Conservation (phyloP, 1,284 basidiomycete species). For the Sanguinoderma infundibulare region DNA sequence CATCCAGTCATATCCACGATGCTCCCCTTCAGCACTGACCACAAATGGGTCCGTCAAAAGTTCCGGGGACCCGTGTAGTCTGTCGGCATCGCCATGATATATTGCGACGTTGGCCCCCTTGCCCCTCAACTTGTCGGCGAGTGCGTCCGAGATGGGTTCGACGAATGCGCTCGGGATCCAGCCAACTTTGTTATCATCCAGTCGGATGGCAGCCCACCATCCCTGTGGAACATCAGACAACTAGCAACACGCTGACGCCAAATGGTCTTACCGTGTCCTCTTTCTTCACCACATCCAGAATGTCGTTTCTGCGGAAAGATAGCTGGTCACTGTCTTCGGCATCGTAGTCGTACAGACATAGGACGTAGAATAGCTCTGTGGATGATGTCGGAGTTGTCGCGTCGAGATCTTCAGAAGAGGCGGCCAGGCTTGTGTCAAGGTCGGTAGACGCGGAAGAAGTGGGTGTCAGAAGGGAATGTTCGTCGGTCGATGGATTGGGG, state of each 20-base stretch:
- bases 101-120: conserved; percentile 45
- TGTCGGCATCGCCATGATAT: conserved; percentile 44
- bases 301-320: conserved; percentile 65
- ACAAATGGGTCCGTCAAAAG: conserved; percentile 18
- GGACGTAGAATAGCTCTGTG: conserved; percentile 45
- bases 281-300: conserved; percentile 66
- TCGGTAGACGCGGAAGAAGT: conserved; percentile 29
- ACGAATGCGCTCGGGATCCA: conserved; percentile 64
- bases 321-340: conserved; percentile 65
- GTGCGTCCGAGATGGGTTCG: conserved; percentile 35
- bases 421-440: conserved; percentile 29
- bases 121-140: conserved; percentile 40
- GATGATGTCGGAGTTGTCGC: conserved; percentile 35
- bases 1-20: conserved; percentile 30
- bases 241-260: neutral
- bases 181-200: conserved; percentile 55
- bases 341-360: conserved; percentile 70
- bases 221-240: conserved; percentile 40
- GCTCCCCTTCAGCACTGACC: conserved; percentile 17
- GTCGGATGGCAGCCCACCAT: conserved; percentile 80
- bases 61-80: conserved; percentile 13
- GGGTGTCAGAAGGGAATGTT: conserved; percentile 21
- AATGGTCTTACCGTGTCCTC: conserved; percentile 50
- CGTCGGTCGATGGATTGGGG: conserved; percentile 40
- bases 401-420: conserved; percentile 24